Conservation (phyloP, 805 yeast species). For the Metschnikowia shivogae region DNA sequence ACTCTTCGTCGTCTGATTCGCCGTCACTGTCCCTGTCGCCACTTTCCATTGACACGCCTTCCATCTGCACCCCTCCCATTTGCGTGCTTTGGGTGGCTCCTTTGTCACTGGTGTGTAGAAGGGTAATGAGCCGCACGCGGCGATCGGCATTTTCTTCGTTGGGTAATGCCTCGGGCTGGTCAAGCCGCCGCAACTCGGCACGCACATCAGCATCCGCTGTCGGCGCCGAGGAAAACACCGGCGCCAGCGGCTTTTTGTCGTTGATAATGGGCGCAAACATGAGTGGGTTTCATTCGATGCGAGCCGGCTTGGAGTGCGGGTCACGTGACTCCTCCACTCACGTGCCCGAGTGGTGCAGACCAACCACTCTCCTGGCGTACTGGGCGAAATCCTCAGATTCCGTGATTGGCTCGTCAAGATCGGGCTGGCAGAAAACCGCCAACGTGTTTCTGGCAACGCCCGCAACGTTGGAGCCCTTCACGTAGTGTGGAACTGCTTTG, state of each 20-base stretch:
- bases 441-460: conserved; percentile 48
- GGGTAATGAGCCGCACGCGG: conserved; percentile 51
- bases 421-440: conserved; percentile 62
- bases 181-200: conserved; percentile 40
- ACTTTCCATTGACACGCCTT: conserved; percentile 12
- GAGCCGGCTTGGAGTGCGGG: background rate
- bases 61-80: conserved; percentile 11
- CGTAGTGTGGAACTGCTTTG: conserved; percentile 58
- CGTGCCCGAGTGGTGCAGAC: conserved; percentile 16
- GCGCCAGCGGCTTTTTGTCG: conserved; percentile 5
- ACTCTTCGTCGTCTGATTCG: conserved; percentile 65
- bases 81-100: conserved; percentile 9
- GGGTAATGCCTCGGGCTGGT: conserved; percentile 52
- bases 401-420: conserved; percentile 46
- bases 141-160: conserved; percentile 62
- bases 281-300: background rate
- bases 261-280: conserved; percentile 18
- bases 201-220: conserved; percentile 65
- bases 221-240: conserved; percentile 38
- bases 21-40: conserved; percentile 35
- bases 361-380: conserved; percentile 38
- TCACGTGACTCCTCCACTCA: background rate
- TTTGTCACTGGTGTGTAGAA: background rate
- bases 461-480: conserved; percentile 38
- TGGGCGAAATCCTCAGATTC: conserved; percentile 45